A percentile compares a stretch with the other conserved stretches of the same genome.
phyloP scores from a whole-genome alignment of 2,329 filamentous ascomycete species.

The Rutstroemia sydowiana region DNA sequence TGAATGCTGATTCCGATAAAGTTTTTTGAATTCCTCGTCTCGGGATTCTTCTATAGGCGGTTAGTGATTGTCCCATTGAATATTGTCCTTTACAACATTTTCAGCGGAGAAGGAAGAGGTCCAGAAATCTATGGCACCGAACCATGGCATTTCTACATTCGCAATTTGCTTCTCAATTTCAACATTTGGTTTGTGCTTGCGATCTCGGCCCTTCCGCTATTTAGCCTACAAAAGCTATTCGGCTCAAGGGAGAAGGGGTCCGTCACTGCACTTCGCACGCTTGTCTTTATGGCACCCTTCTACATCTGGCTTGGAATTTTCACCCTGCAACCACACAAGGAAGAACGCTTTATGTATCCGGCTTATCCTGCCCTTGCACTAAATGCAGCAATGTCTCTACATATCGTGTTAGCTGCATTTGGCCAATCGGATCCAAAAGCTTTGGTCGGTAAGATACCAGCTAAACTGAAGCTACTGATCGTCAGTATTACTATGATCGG shows the following conservation, averaged over 20 bases:
- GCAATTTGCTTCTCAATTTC: conserved; percentile 88
- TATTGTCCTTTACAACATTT: conserved; percentile 93
- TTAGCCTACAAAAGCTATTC: conserved; percentile 63
- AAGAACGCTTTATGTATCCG: conserved; percentile 98
- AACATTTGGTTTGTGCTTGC: conserved; percentile 89
- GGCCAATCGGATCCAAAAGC: conserved; percentile 62
- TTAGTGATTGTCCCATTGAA: conserved; percentile 76
- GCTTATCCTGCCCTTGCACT: conserved; percentile 85
- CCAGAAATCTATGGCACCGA: conserved; percentile 93
- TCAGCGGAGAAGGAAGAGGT: conserved; percentile 68
- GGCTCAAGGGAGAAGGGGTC: conserved; percentile 48
- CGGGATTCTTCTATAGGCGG: conserved; percentile 80
- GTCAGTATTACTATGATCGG: conserved; percentile 55
- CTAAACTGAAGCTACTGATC: conserved; percentile 61
- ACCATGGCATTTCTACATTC: conserved; percentile 93
- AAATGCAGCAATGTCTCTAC: conserved; percentile 78
- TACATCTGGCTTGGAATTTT: conserved; percentile 95
- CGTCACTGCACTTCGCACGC: conserved; percentile 63
- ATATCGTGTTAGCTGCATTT: conserved; percentile 69
- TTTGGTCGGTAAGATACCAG: conserved; percentile 63
- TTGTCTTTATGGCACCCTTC: conserved; percentile 77
- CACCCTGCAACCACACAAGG: conserved; percentile 88
- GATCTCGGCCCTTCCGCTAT: conserved; percentile 64
- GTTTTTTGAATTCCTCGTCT: conserved; percentile 63
- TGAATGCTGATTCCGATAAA: conserved; percentile 29